Evolutionary conservation across 1,284 basidiomycete genomes (phyloP), one percentile per base, ranked within the genome.

Genomic region (Coniophora puteana): DNA sequence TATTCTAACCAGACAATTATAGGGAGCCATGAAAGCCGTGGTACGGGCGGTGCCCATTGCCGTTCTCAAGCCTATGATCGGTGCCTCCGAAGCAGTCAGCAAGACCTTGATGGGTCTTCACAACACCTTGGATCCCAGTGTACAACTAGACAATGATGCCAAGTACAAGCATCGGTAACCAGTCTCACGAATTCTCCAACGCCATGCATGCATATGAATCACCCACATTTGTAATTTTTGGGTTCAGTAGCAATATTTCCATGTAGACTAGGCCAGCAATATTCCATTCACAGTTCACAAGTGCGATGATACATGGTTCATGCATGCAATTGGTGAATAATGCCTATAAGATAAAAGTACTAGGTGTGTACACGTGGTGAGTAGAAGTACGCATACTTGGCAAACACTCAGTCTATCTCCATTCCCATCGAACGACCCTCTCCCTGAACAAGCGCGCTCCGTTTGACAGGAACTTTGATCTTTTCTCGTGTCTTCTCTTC

Each of bases 41-140:
- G 88, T 98, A 38, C 83, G 93, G 32, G 95, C 95, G 17, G 92
- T 99, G 14, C 95, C 95, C 1, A 95, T 99, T 45, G 95, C 95
- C 0, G 90, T 99, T 4, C 66, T 99, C 51, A 92, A 90, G 54
- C 93, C 94, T 0, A 95, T 96, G 86, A 95, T 96, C 43, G 95
- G 95, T 6, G 93, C 93, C 4, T 92, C 86, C 39, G 94, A 95
- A 62, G 95, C 95, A 1, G 86, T 98, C 40, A 89, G 91, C 65
- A 95, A 98, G 71, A 95, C 95, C 3, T 67, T 97, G 35, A 75
- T 95, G 45, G 95, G 95, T 4, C 72, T 99, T 32, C 84, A 94
- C 52, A 96, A 97, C 58, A 81, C 87, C 34, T 65, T 95, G 46
- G 90, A 94, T 62, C 90, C 92, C 6, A 78, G 83, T 48, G 69